Conservation (phyloP, 371 early-diverging fungal species). For the Saksenaea oblongispora region DNA sequence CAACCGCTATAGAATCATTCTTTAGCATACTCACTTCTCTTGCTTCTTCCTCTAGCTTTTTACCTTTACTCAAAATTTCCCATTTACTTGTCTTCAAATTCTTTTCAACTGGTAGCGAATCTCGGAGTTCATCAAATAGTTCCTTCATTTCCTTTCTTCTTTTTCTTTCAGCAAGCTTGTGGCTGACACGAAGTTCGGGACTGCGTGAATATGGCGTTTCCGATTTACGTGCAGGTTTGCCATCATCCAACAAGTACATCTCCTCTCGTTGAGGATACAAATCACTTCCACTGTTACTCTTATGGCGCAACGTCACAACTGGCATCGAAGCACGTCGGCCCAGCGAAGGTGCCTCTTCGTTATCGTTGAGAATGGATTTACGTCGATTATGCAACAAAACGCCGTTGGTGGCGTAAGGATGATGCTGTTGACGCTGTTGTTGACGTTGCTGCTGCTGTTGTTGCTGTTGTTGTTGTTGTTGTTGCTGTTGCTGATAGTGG, state of each 20-base stretch:
- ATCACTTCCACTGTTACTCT: slow-evolving; percentile 1
- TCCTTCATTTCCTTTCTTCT: slow-evolving; percentile 87
- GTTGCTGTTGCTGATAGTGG: neutral
- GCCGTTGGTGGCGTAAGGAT: slow-evolving; percentile 17
- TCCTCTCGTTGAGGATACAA: neutral
- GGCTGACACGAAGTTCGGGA: slow-evolving; percentile 70
- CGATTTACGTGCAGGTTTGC: slow-evolving; percentile 7
- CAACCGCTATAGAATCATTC: slow-evolving; percentile 38
- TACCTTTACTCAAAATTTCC: slow-evolving; percentile 84
- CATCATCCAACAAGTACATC: neutral
- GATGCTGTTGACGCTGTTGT: slow-evolving; percentile 1
- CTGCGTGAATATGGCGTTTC: slow-evolving; percentile 72
- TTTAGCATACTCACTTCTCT: neutral
- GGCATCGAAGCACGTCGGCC: slow-evolving; percentile 58
- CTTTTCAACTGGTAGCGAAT: slow-evolving; percentile 73
- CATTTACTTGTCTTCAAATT: slow-evolving; percentile 82
- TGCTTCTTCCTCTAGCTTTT: neutral
- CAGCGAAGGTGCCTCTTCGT: slow-evolving; percentile 17
- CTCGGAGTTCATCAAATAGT: slow-evolving; percentile 82
- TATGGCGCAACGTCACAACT: slow-evolving; percentile 21
- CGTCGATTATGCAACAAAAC: slow-evolving; percentile 32
- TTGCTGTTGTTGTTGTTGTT: neutral
- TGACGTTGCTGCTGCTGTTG: slow-evolving; percentile 2
- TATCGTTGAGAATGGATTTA: slow-evolving; percentile 34
- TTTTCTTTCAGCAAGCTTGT: slow-evolving; percentile 85